These are phyloP conservation scores for Moricandia moricandioides DNA, from an alignment of 345 rosid genomes.

Conservation along the genomic window DNA sequence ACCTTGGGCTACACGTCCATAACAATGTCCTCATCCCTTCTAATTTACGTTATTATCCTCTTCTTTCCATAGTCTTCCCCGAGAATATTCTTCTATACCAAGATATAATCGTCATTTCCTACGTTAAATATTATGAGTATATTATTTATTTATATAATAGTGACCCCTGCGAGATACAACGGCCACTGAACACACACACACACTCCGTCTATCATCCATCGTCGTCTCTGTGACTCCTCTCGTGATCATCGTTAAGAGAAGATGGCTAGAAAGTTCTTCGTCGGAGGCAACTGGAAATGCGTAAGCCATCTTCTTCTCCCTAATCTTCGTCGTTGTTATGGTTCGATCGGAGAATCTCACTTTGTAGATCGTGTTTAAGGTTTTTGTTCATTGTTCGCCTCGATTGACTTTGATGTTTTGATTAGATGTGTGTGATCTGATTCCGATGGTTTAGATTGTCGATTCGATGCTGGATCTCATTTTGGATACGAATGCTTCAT, in stretches of 20 bases:
- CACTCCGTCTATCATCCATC: background rate
- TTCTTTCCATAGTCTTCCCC: background rate
- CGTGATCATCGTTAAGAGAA: conserved; percentile 27
- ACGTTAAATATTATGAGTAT: background rate
- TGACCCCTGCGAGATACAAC: conserved; percentile 23
- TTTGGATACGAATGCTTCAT: background rate
- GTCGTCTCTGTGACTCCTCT: background rate
- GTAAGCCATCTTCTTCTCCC: conserved; percentile 44
- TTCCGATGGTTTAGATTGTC: background rate
- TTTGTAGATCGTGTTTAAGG: background rate
- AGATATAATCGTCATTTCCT: background rate
- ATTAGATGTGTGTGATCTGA: background rate
- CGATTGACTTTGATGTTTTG: background rate
- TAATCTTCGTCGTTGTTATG: conserved; percentile 10
- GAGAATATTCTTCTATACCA: conserved; percentile 14
- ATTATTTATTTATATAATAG: conserved; percentile 1
- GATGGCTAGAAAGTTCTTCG: conserved; percentile 84
- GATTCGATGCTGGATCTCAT: conserved; percentile 11
- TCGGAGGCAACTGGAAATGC: conserved; percentile 99
- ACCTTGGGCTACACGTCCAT: background rate
- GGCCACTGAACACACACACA: conserved; percentile 15
- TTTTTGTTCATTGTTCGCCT: background rate
- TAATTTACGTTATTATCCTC: conserved; percentile 10
- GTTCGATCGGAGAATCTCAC: conserved; percentile 9
- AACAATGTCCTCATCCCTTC: background rate